Conservation (phyloP, 1,284 basidiomycete species). For the Cystobasidium sp. region DNA sequence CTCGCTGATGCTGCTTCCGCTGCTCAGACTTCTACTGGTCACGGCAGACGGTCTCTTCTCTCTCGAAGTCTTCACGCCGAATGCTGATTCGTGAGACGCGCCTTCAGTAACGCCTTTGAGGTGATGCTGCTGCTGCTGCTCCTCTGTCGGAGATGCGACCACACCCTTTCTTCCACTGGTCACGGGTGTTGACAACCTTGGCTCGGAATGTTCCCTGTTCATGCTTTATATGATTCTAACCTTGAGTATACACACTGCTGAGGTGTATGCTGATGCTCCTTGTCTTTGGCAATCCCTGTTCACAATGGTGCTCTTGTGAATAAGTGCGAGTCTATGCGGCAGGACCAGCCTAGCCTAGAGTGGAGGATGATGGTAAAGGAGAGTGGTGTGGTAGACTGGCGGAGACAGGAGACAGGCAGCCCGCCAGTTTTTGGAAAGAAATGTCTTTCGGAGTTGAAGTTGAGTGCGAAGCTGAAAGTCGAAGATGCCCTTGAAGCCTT, state of each 20-base stretch:
- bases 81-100: background rate
- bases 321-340: background rate
- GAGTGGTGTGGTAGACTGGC: background rate
- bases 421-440: background rate
- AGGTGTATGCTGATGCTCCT: background rate
- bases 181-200: conserved; percentile 10
- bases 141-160: background rate
- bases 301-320: background rate
- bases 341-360: conserved; percentile 8
- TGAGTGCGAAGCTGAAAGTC: background rate
- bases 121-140: background rate
- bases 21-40: conserved; percentile 21
- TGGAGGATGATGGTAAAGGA: background rate
- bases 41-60: background rate
- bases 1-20: conserved; percentile 18
- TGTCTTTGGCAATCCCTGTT: background rate
- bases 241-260: background rate
- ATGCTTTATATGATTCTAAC: background rate
- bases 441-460: background rate
- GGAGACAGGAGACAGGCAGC: background rate
- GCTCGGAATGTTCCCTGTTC: background rate
- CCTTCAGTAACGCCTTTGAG: background rate
- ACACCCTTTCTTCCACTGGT: conserved; percentile 14
- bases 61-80: background rate
- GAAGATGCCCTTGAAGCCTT: background rate